Percentiles rank a stretch among this genome's conserved stretches.
phyloP scores from a whole-genome alignment of 1,284 basidiomycete species.

The Sporisorium exsertum region DNA sequence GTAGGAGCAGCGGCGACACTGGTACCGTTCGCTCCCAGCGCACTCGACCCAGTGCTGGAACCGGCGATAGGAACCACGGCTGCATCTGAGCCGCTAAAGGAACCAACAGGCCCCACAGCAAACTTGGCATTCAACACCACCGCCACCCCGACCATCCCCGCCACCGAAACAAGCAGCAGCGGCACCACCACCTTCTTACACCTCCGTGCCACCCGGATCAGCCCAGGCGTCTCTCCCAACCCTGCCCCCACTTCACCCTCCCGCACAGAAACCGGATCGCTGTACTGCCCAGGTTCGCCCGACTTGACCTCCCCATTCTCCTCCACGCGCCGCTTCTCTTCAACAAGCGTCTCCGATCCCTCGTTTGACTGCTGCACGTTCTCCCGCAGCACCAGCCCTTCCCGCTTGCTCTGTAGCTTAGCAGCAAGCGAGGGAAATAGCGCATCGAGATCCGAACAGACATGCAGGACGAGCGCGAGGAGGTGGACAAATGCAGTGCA shows the following conservation, averaged over 20 bases:
- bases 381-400: too few species aligned
- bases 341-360: conserved; percentile 19
- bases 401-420: not conserved
- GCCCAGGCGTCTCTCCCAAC: not conserved
- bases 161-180: conserved; percentile 16
- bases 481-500: conserved; percentile 13
- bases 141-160: conserved; percentile 15
- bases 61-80: not conserved
- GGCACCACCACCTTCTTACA: conserved; percentile 17
- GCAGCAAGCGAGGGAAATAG: conserved; percentile 14
- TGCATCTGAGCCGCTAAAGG: not conserved
- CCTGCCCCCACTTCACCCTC: not conserved
- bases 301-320: too few species aligned
- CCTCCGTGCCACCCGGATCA: conserved; percentile 14
- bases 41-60: not conserved
- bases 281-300: conserved; percentile 15
- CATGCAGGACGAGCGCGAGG: conserved; percentile 18
- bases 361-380: too few species aligned
- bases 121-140: conserved; percentile 37
- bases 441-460: conserved; percentile 20
- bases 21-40: not conserved
- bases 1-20: not conserved
- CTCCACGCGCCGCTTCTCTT: not conserved
- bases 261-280: not conserved
- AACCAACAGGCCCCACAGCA: conserved; percentile 9